Base-by-base conservation (phyloP, 768 basidiomycete genomes). In the Pisolithus albus region DNA sequence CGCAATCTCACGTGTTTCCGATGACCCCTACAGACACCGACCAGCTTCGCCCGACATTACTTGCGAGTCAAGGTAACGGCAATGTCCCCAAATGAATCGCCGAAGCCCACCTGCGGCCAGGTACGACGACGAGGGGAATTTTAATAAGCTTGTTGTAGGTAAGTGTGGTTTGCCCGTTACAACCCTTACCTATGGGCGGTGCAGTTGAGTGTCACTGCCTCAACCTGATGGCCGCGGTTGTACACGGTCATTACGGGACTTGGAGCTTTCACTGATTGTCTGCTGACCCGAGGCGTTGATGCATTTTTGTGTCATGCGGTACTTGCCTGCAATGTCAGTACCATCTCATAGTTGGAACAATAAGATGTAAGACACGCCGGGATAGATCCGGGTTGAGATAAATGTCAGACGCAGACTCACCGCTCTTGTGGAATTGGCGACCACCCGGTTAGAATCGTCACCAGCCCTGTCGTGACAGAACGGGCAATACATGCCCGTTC, bases 401-500 rank as follows among this genome's bases (percentile, higher is more conserved):
- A 23, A 15, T 28, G 43, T 15, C 15, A 45, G 5, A 28, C 28
- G 16, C 23, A 23, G 16, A 30, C 24, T 15, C 43, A 45, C 40
- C n/a, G 18, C 40, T n/a, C 7, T 2, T 45, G 24, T 11, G 26
- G 43, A 26, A 45, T 9, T 26, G 19, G 18, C 43, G n/a, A 45
- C 19, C 23, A 30, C 43, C 43, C 9, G 28, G 43, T 45, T 26
- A 5, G 43, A 23, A 15, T 4, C 2, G 10, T 34, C 13, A 34
- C 42, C 19, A 19, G 3, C 23, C 13, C 28, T 45, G 15, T 28
- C 3, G 3, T 26, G 43, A 30, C 26, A 9, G n/a, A 45, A 56
- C 34, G 16, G 55, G 55, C 42, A 56, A 41, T 16, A 24, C 2
- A 34, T 47, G 2, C 18, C 55, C 55, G 24, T 40, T 30, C 6